These are phyloP conservation scores for Boletus speciosus DNA, from an alignment of 768 basidiomycete species.

Conservation along the genomic window DNA sequence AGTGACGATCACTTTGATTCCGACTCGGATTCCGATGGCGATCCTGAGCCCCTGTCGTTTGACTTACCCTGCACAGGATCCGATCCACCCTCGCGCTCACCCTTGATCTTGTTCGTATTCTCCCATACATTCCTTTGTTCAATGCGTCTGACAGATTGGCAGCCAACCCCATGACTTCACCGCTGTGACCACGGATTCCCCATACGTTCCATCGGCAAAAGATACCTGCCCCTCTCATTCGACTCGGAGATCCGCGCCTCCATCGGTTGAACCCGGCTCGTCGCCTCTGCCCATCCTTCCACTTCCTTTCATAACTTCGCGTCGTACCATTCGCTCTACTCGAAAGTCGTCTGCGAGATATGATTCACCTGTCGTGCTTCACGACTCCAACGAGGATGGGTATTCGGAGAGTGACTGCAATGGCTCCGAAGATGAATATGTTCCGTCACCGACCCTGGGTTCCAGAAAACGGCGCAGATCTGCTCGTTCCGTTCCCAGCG, in stretches of 20 bases:
- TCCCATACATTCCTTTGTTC: background rate
- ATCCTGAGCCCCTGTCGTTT: conserved; percentile 20
- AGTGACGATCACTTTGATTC: conserved; percentile 22
- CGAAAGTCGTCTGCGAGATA: conserved; percentile 5
- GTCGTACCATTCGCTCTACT: conserved; percentile 13
- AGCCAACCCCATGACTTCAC: conserved; percentile 18
- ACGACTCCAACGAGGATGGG: conserved; percentile 27
- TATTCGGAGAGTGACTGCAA: conserved; percentile 39
- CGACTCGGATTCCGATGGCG: conserved; percentile 33
- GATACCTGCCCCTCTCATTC: conserved; percentile 6
- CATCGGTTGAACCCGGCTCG: background rate
- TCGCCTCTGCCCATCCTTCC: background rate
- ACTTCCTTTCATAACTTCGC: background rate
- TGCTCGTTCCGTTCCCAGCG: background rate
- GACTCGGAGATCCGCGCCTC: background rate
- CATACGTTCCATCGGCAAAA: conserved; percentile 10
- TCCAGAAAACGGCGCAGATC: conserved; percentile 34
- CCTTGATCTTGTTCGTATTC: conserved; percentile 27
- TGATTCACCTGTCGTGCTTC: background rate
- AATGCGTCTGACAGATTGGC: conserved; percentile 11
- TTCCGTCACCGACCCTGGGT: conserved; percentile 35
- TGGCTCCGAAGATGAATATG: conserved; percentile 43
- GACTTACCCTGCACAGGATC: conserved; percentile 11
- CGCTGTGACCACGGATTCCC: conserved; percentile 3
- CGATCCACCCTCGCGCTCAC: conserved; percentile 4